These are phyloP conservation scores for Echites panduratus DNA, from an alignment of 257 asterid genomes.

Conservation along the genomic window DNA sequence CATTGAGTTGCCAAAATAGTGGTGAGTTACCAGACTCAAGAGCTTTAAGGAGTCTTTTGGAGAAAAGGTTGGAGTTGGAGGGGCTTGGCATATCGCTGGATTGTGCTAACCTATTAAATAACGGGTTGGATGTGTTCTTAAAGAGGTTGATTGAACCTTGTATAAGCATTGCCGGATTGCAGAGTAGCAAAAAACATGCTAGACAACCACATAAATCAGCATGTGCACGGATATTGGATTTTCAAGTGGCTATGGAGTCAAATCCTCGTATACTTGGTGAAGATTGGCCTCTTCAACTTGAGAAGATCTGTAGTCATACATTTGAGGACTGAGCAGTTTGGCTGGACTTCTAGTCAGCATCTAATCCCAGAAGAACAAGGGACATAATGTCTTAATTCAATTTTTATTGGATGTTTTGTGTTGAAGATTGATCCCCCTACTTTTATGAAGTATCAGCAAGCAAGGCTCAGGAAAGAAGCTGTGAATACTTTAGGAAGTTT, in stretches of 20 bases:
- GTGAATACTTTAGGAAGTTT: conserved; percentile 34
- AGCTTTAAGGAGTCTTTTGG: conserved; percentile 43
- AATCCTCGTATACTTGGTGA: conserved; percentile 62
- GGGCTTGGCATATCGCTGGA: conserved; percentile 69
- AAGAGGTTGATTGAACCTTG: conserved; percentile 68
- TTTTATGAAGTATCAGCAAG: conserved; percentile 12
- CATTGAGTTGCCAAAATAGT: conserved; percentile 35
- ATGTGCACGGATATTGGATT: conserved; percentile 44
- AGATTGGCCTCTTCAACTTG: conserved; percentile 68
- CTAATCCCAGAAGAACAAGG: neutral
- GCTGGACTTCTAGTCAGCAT: conserved; percentile 13
- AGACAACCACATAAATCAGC: conserved; percentile 16
- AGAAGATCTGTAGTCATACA: conserved; percentile 49
- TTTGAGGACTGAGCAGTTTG: conserved; percentile 23
- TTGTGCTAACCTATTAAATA: conserved; percentile 57
- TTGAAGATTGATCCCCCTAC: conserved; percentile 16
- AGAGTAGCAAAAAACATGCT: conserved; percentile 17
- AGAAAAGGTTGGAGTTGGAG: conserved; percentile 52
- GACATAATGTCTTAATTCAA: no score
- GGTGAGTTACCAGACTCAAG: conserved; percentile 56
- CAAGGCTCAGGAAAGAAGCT: conserved; percentile 17
- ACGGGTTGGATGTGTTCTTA: conserved; percentile 54
- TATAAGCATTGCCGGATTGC: conserved; percentile 42
- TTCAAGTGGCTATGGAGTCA: conserved; percentile 70
- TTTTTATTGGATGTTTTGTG: conserved; percentile 4